Conservation (phyloP, 2,329 filamentous ascomycete genomes). For the Sporothrix pallida region DNA sequence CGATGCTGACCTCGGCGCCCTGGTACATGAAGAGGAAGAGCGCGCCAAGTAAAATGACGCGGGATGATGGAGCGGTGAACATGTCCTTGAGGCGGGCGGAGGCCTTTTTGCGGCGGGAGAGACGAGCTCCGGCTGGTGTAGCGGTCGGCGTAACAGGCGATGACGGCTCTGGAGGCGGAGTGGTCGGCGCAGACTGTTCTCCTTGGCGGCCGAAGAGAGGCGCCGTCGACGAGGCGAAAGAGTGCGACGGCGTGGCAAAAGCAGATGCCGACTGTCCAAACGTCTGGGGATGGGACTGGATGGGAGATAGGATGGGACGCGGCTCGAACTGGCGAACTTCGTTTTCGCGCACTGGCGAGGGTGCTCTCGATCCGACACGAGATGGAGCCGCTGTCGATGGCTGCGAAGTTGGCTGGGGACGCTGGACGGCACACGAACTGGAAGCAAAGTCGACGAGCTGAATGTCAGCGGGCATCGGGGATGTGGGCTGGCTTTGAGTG, state of each 20-base stretch:
- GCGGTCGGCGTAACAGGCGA: too few relatives aligned
- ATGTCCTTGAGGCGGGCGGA: slow-evolving; percentile 49
- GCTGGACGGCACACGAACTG: background rate
- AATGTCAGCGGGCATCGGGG: background rate
- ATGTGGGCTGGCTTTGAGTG: background rate
- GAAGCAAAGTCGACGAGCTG: slow-evolving; percentile 23
- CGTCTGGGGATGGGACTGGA: slow-evolving; percentile 18
- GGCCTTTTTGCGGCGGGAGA: background rate
- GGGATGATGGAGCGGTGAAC: slow-evolving; percentile 56
- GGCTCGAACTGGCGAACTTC: background rate
- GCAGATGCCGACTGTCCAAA: slow-evolving; percentile 22
- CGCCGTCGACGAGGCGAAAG: slow-evolving; percentile 29
- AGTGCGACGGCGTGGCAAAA: slow-evolving; percentile 24
- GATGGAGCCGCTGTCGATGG: slow-evolving; percentile 24
- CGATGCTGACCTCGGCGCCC: slow-evolving; percentile 81
- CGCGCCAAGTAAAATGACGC: slow-evolving; percentile 73
- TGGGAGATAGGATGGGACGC: slow-evolving; percentile 30
- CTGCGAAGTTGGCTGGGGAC: slow-evolving; percentile 19
- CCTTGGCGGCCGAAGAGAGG: slow-evolving; percentile 8
- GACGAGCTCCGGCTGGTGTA: too few relatives aligned
- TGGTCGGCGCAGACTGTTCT: background rate
- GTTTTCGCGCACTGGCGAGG: slow-evolving; percentile 20
- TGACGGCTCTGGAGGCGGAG: background rate
- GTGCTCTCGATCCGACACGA: slow-evolving; percentile 13
- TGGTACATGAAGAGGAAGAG: slow-evolving; percentile 87